Evolutionary conservation across 345 rosid species (phyloP).

Genomic region (Trapa bicornis): DNA sequence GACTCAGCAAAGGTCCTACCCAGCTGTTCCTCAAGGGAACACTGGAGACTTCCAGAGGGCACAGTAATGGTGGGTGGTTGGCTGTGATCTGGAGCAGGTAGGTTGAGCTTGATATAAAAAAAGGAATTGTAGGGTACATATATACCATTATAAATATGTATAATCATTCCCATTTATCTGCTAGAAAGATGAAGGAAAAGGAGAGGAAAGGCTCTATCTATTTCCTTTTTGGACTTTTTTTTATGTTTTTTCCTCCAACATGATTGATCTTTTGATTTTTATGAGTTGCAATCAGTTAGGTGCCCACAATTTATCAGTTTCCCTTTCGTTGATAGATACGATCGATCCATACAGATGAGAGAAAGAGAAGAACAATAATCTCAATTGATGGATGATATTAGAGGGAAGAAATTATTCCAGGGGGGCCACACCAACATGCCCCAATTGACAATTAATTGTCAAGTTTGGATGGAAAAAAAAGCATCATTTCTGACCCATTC

Average conservation of each 20-base stretch:
- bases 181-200: not conserved
- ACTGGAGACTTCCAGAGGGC: not conserved
- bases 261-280: not conserved
- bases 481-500: too few species aligned
- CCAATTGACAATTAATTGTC: not conserved
- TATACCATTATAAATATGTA: not conserved
- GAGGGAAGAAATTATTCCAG: not conserved
- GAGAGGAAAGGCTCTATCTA: not conserved
- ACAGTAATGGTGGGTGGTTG: not conserved
- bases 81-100: not conserved
- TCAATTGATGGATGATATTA: not conserved
- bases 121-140: not conserved
- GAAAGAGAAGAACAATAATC: not conserved
- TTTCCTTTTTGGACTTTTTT: constrained; percentile 2
- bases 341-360: not conserved
- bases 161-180: not conserved
- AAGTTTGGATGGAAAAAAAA: not conserved
- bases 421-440: not conserved
- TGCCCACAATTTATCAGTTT: not conserved
- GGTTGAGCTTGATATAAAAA: not conserved
- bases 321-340: not conserved
- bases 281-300: not conserved
- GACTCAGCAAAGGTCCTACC: not conserved
- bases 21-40: too few species aligned
- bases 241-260: not conserved